Base-by-base conservation (phyloP, 2,329 filamentous ascomycete species). In the Nakataea oryzae region DNA sequence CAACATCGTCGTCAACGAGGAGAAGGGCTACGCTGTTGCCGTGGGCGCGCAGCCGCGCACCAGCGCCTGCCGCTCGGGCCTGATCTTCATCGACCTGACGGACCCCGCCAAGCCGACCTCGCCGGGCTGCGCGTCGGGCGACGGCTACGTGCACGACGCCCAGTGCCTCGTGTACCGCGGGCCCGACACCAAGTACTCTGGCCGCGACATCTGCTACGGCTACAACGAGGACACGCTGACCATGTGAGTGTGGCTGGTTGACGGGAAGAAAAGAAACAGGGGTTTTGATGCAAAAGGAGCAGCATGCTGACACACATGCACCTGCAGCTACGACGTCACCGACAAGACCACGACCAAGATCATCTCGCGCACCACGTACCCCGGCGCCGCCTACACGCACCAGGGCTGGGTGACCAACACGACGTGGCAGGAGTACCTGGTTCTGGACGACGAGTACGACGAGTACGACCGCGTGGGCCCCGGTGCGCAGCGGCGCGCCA, bases 91-190 rank as follows among this genome's bases (percentile, higher is more conserved):
- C 65, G 80, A 86, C 69, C 74, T 86, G 29, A 75, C 74, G 3
- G 77, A 85, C 65, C 76, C 81, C 14, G 71, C 77, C 11, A 83
- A 82, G 63, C 80, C 82, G 4, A 78, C 74, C 14, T 78, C 74
- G 26, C 78, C 81, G 11, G 83, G 83, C 57, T 86, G 82, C 67
- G 79, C 80, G 6, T 74, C 76, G 24, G 68, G 75, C 26, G 83
- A 85, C 68, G 83, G 82, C 50, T 86, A 86, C 68, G 82, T 85
- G 21, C 83, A 86, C 69, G 83, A 86, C 66, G 83, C 83, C 2
- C 82, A 86, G 71, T 86, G 83, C 69, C 72, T 86, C 34, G 74
- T 78, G 61, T 81, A 81, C 69, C 76, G 74, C 9, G 81, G 82
- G 0, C 81, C 81, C 0, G 78, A 83, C 63, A 70, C 70, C 28